These are phyloP conservation scores for Metroxylon sagu DNA, from an alignment of 176 grass and related monocot genomes.

Conservation along the genomic window DNA sequence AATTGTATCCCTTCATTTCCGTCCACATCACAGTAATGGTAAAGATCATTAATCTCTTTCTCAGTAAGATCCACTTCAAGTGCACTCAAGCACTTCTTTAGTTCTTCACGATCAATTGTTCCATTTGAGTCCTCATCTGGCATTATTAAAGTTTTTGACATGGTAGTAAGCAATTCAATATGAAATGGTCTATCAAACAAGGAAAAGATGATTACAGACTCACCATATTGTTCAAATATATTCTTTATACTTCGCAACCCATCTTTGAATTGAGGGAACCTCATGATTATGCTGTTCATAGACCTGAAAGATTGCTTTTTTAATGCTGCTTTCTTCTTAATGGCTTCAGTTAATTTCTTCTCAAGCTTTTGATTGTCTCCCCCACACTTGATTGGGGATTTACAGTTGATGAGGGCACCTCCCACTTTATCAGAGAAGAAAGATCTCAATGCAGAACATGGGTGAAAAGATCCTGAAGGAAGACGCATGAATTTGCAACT, in stretches of 20 bases:
- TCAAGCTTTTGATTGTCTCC: conserved; percentile 38
- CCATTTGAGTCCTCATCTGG: conserved; percentile 58
- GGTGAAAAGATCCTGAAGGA: not conserved
- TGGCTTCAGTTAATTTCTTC: conserved; percentile 45
- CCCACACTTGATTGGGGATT: conserved; percentile 19
- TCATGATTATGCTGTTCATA: conserved; percentile 78
- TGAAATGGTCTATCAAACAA: not conserved
- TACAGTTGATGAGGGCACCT: not conserved
- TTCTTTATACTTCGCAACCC: conserved; percentile 44
- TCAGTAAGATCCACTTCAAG: conserved; percentile 39
- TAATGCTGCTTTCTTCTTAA: conserved; percentile 32
- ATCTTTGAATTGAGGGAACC: conserved; percentile 64
- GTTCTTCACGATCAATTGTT: conserved; percentile 46
- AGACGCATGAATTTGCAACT: too few species aligned
- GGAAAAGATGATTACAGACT: not conserved
- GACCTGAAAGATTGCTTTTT: conserved; percentile 37
- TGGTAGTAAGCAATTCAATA: too few species aligned
- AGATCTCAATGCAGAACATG: not conserved
- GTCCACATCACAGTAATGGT: conserved; percentile 56
- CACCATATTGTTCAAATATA: conserved; percentile 59
- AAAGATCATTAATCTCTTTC: conserved; percentile 31
- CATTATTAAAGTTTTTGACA: too few species aligned
- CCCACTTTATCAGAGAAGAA: not conserved
- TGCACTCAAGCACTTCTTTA: conserved; percentile 34
- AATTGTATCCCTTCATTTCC: conserved; percentile 44